Base-by-base conservation (phyloP, 106 monocot species). In the Acanthochlamys bracteata region DNA sequence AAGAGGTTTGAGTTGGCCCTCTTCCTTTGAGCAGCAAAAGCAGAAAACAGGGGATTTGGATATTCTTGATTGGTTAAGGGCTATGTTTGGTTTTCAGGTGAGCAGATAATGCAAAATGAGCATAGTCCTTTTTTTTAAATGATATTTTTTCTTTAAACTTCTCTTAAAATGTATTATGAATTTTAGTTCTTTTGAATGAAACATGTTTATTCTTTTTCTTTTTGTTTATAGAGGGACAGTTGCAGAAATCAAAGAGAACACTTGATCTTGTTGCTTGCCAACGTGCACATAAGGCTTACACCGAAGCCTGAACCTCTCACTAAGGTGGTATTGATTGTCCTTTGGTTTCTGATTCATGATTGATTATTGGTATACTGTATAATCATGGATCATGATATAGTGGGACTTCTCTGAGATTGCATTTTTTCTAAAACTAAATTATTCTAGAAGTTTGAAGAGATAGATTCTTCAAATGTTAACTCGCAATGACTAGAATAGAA, bases 51-150 rank as follows among this genome's bases (percentile, higher is more conserved):
- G 83, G 55, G 92, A 92, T 57, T 43, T 92, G 67, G 98, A 99
- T 67, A 71, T 92, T 66, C 83, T 99, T 40, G 98, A 99, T 63
- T 99, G 98, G 98, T 75, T 99, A 42, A 83, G 92, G 22, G 77
- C 81, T 24, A 92, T 92, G 85, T 99, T 99, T 70, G 98, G 98
- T 33, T 99, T 99, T 78, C 98, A 99, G 92, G 98, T 92, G 11
- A 49, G 20, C 4, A 51, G 49, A 33, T 33, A 33, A 3, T 33
- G 33, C 33, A 3, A 3, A 1, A 3, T 33, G 33, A 3, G 33
- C 33, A 33, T 6, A 3, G 33, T 33, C 33, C 33, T 33, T 33
- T 6, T 1, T 33, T 6, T 33, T 33, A 6, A 6, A 33, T 33
- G 33, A 33, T 3, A 33, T 1, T 33, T 6, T 33, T 33, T 33